These are phyloP conservation scores for Allium sativum DNA, from an alignment of 106 monocot species.

Conservation along the genomic window DNA sequence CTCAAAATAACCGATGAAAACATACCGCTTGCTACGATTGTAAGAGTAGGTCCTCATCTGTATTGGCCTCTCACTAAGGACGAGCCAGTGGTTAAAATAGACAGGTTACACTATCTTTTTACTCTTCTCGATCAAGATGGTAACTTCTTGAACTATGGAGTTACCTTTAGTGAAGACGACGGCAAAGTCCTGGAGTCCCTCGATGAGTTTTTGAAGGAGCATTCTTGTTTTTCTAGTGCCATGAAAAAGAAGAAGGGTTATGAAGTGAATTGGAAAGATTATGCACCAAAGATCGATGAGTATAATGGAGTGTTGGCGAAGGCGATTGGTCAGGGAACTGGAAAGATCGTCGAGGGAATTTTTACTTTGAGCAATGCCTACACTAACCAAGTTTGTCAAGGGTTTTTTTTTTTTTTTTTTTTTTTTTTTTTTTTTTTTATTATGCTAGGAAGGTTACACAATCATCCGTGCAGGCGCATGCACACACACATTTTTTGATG, in stretches of 20 bases:
- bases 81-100: conserved; percentile 81
- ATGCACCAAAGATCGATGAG: conserved; percentile 56
- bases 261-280: conserved; percentile 50
- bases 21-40: conserved; percentile 38
- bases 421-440: no score
- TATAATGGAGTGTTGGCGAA: conserved; percentile 70
- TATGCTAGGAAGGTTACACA: no score
- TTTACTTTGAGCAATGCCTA: conserved; percentile 65
- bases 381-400: conserved; percentile 26
- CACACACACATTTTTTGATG: no score
- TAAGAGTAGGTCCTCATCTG: conserved; percentile 35
- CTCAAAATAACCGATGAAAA: conserved; percentile 31
- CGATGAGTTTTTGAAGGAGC: conserved; percentile 46
- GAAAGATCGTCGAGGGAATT: conserved; percentile 72
- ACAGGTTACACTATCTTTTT: conserved; percentile 67
- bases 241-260: background rate
- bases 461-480: no score
- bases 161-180: conserved; percentile 29
- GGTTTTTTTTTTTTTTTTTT: no score
- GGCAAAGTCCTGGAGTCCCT: conserved; percentile 17
- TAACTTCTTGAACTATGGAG: conserved; percentile 79
- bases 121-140: conserved; percentile 48
- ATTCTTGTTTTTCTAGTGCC: conserved; percentile 44
- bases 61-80: conserved; percentile 81
- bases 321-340: conserved; percentile 80